Base-by-base conservation (phyloP, 352 stramenopile species). In the Globisporangium mamillatum region DNA sequence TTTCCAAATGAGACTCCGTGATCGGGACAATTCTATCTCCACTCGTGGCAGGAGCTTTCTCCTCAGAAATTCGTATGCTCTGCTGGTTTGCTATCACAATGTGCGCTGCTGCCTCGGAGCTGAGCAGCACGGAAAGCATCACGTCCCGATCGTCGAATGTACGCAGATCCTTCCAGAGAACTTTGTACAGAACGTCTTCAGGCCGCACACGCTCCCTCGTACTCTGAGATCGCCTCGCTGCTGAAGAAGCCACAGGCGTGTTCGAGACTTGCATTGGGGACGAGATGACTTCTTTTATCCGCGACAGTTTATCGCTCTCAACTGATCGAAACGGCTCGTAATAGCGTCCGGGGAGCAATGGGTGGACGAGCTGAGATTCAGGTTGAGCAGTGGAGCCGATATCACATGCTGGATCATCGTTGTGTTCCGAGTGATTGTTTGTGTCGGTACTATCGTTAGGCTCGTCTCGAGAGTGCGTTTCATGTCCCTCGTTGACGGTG, bases 111-210 rank as follows among this genome's bases (percentile, higher is more conserved):
- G 36, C 69, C 24, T 71, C 72, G 0, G 80, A 88, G 29, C 75
- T 80, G 10, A 90, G 67, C 8, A 86, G 41, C 7, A 86, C 68
- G 1, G 75, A 67, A 41, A 86, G 16, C 25, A 73, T 59, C 9
- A 77, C 62, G 36, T 58, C 59, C 32, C 8, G 32, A 0, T 25
- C 58, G 10, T 59, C 52, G 14, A 85, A 63, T n/a, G 12, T 65
- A 34, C 63, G 74, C 25, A 75, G 54, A 34, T 86, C 72, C 46
- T 77, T 86, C 66, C 69, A 80, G n/a, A 90, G 52, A 8, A 77
- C 50, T 68, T 87, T 88, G 48, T 83, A 86, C 24, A 79, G 66
- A 9, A 81, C 67, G 20, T 36, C 22, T 62, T n/a, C 36, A 5
- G 25, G 38, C 5, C 18, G 27, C 10, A 12, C 27, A 38, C 27